Evolutionary conservation across 208 protist species (phyloP).

Genomic region (Leishmania amazonensis): DNA sequence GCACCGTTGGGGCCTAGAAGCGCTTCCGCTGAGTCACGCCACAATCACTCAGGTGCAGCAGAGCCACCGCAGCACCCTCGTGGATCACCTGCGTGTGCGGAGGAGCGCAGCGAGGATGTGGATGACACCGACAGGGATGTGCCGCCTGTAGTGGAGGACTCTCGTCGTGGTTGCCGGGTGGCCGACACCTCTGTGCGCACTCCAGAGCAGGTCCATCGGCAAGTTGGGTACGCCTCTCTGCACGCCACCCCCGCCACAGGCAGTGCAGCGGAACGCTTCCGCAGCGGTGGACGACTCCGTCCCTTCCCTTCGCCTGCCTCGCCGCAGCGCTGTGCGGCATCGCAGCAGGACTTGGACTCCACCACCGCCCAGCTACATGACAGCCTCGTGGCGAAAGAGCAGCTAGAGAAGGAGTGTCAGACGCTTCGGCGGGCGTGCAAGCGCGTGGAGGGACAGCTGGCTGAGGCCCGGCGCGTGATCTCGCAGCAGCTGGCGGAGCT

Average conservation of each 20-base stretch:
- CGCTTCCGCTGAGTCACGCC: not conserved
- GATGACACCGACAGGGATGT: not conserved
- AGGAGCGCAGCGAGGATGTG: not conserved
- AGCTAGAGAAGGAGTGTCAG: constrained; percentile 66
- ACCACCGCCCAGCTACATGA: constrained; percentile 58
- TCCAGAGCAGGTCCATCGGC: not conserved
- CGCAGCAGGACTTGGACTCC: constrained; percentile 19
- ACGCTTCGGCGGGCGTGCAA: constrained; percentile 44
- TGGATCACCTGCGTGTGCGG: not conserved
- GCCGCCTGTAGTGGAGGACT: not conserved
- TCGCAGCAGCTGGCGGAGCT: constrained; percentile 78
- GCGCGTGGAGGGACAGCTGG: constrained; percentile 48
- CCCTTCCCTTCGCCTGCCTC: not conserved
- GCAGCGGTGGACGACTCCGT: not conserved
- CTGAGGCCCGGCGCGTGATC: constrained; percentile 63
- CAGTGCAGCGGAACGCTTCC: not conserved
- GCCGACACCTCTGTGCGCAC: constrained; percentile 1
- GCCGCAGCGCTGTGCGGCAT: constrained; percentile 9
- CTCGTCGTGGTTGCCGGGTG: not conserved
- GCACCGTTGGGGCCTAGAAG: not conserved
- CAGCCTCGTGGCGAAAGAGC: constrained; percentile 55
- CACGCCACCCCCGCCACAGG: constrained; percentile 17
- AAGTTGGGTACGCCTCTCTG: constrained; percentile 16
- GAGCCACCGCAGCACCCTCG: not conserved
- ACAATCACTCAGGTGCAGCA: not conserved